Evolutionary conservation across 352 stramenopile species (phyloP).

Genomic region (Globisporangium sylvaticum): DNA sequence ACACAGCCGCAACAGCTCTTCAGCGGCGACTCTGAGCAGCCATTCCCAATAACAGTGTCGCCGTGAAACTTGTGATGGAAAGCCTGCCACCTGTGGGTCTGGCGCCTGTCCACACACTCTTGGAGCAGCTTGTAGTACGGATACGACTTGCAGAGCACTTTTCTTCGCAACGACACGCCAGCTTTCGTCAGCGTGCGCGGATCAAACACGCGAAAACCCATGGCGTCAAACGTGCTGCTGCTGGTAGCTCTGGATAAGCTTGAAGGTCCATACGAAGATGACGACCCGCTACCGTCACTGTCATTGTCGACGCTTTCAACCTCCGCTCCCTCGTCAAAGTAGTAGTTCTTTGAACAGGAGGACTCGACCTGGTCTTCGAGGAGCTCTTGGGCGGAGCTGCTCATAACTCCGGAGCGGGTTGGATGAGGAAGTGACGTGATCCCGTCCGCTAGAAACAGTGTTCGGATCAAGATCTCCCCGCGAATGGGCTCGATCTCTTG

Average conservation of each 20-base stretch:
- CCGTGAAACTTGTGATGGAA: conserved; percentile 11
- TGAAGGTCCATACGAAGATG: conserved; percentile 7
- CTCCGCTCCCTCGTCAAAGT: conserved; percentile 1
- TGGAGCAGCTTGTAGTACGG: conserved; percentile 48
- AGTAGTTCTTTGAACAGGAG: background rate
- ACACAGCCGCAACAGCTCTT: background rate
- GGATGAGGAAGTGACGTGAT: conserved; percentile 43
- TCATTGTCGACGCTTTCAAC: background rate
- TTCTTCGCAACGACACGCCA: conserved; percentile 7
- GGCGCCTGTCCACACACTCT: conserved; percentile 33
- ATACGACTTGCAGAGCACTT: conserved; percentile 24
- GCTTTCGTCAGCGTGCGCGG: conserved; percentile 19
- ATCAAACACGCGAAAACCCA: conserved; percentile 53
- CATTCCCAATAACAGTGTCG: background rate
- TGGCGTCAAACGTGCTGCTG: conserved; percentile 27
- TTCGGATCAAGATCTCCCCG: conserved; percentile 41
- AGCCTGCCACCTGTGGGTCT: conserved; percentile 30
- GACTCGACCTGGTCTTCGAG: conserved; percentile 19
- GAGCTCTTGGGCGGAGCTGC: conserved; percentile 39
- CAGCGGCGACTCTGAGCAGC: background rate
- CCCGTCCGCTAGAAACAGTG: conserved; percentile 56
- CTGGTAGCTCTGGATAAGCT: conserved; percentile 7
- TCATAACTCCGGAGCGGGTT: conserved; percentile 24
- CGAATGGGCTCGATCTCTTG: conserved; percentile 24
- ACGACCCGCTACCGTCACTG: background rate